Conservation (phyloP, 352 stramenopile species). For the Phytophthora macrochlamydospora region DNA sequence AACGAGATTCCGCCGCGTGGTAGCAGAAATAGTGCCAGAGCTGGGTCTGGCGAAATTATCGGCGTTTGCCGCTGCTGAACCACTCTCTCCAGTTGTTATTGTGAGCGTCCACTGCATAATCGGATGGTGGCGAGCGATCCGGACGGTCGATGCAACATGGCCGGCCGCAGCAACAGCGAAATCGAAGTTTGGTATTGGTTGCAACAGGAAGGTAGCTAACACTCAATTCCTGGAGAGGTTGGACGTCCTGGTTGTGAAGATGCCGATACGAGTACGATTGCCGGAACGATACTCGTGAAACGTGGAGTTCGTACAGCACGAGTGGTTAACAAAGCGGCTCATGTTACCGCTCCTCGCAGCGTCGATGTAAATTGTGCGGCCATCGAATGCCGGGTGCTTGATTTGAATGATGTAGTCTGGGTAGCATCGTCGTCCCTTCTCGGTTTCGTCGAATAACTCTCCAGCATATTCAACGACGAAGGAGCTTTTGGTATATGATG, state of each 20-base stretch:
- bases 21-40: too few relatives aligned
- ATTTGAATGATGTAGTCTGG: not conserved
- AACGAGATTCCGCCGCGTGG: too few relatives aligned
- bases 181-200: not conserved
- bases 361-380: slow-evolving; percentile 2
- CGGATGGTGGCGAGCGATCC: too few relatives aligned
- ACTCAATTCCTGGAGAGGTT: not conserved
- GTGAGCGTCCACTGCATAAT: too few relatives aligned
- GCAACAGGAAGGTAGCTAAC: not conserved
- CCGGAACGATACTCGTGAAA: not conserved
- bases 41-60: too few relatives aligned
- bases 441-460: not conserved
- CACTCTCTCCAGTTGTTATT: too few relatives aligned
- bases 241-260: not conserved
- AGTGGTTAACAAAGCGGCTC: slow-evolving; percentile 9
- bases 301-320: not conserved
- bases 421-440: not conserved
- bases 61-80: too few relatives aligned
- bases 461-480: slow-evolving; percentile 5
- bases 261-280: not conserved
- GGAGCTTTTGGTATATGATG: not conserved
- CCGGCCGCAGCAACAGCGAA: not conserved
- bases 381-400: not conserved
- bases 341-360: not conserved
- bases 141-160: not conserved